Conservation (phyloP, 805 yeast species). For the Ogataea trehalophila region DNA sequence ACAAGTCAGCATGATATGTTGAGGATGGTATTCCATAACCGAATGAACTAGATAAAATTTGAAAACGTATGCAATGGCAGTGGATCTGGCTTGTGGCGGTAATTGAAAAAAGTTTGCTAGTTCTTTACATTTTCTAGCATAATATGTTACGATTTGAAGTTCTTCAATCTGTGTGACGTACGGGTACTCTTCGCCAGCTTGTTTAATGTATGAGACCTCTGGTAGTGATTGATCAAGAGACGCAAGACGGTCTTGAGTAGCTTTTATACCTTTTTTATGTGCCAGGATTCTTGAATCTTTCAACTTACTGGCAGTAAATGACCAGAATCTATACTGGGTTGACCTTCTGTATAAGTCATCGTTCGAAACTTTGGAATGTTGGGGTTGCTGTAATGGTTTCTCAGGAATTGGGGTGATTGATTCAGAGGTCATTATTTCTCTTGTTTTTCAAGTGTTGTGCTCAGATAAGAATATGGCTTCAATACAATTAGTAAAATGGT, state of each 20-base stretch:
- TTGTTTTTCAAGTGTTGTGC: too few species aligned
- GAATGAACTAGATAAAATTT: conserved; percentile 76
- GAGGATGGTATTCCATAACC: conserved; percentile 86
- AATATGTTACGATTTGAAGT: conserved; percentile 57
- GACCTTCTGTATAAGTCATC: conserved; percentile 89
- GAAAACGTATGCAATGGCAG: conserved; percentile 78
- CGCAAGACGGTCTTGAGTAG: conserved; percentile 29
- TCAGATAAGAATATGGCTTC: too few species aligned
- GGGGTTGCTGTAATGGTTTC: neutral
- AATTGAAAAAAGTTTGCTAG: conserved; percentile 70
- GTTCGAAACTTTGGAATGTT: conserved; percentile 44
- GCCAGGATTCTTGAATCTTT: conserved; percentile 41
- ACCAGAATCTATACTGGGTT: conserved; percentile 83
- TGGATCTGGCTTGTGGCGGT: conserved; percentile 85
- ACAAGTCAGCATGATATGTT: conserved; percentile 71
- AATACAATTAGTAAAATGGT: too few species aligned
- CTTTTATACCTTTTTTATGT: conserved; percentile 48
- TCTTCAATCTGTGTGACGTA: conserved; percentile 69
- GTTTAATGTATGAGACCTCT: conserved; percentile 8
- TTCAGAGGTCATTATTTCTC: too few species aligned
- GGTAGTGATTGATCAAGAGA: conserved; percentile 13
- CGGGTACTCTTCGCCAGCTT: conserved; percentile 27
- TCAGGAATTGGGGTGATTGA: neutral
- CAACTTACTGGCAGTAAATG: conserved; percentile 62
- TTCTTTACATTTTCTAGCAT: conserved; percentile 65